Base-by-base conservation (phyloP, 176 grass and related monocot genomes). In the Triticum monococcum region DNA sequence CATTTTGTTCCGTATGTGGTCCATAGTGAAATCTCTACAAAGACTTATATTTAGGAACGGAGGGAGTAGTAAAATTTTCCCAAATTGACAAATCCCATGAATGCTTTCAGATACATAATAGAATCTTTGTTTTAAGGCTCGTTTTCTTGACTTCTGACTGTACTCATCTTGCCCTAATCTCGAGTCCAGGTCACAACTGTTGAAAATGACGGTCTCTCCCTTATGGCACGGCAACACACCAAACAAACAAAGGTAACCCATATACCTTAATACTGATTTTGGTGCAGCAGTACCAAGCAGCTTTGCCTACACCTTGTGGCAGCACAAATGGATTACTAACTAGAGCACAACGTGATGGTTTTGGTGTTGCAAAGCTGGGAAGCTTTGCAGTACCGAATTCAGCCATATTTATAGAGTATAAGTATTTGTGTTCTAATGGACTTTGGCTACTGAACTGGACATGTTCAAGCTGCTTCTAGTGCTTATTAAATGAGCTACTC, bases 251-350 rank as follows among this genome's bases (percentile, higher is more conserved):
- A 73, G 12, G n/a, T 45, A 28, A 28, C 28, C 28, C 28, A 28
- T 28, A 46, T 45, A 46, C 7, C 71, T 48, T 74, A 74, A 46
- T 46, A 16, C 71, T 17, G 6, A 74, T 46, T 46, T 74, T 46
- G 3, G 23, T 28, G 12, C 38, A 73, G 5, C 70, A 73, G 33
- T 33, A 38, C 32, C 35, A 23, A 23, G 68, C 67, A 37, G 67
- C 67, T 70, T 70, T 70, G 33, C 22, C 69, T 72, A 41, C 69
- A 72, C 68, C 35, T 25, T 73, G 23, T 43, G 70, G 70, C 70
- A 45, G 69, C 71, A 46, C 40, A 74, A 74, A 74, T 74, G 71
- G 40, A 23, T 74, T 12, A 74, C 0, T 26, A 74, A 73, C 37
- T 24, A 72, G 37, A 72, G 2, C 7, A 68, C 31, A 33, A 35